Conservation (phyloP, 2,329 filamentous ascomycete genomes). For the Hawksworthiomyces lignivorus region DNA sequence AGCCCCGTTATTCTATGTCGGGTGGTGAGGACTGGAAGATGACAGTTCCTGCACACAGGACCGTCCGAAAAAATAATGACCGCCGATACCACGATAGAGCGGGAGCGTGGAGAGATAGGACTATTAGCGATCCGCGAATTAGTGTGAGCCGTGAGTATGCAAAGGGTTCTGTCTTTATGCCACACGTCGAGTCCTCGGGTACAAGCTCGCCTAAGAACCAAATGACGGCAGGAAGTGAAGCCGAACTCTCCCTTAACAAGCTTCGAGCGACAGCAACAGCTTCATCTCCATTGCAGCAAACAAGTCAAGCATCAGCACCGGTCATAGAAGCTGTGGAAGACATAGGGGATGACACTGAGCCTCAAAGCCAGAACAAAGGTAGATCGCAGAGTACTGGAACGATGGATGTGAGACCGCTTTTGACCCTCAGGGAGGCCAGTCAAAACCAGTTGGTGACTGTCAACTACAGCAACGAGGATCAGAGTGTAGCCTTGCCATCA, state of each 20-base stretch:
- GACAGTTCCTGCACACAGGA: conserved; percentile 29
- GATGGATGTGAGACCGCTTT: conserved; percentile 20
- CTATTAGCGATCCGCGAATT: conserved; percentile 31
- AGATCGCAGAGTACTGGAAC: conserved; percentile 14
- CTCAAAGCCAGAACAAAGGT: not conserved
- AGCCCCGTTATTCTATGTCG: not conserved
- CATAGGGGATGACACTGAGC: not conserved
- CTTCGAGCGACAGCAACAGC: conserved; percentile 29
- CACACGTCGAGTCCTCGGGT: conserved; percentile 13
- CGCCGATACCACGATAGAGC: conserved; percentile 36
- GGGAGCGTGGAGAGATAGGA: conserved; percentile 36
- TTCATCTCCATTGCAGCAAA: conserved; percentile 21
- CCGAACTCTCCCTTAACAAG: conserved; percentile 34
- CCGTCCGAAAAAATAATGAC: conserved; percentile 29
- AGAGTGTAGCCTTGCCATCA: not conserved
- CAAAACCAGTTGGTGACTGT: not conserved
- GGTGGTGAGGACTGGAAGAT: no score
- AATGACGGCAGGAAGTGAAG: conserved; percentile 30
- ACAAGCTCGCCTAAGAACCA: conserved; percentile 20
- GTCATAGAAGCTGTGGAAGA: not conserved
- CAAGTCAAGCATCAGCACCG: conserved; percentile 18
- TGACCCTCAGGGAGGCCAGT: conserved; percentile 19
- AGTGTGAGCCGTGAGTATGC: conserved; percentile 34
- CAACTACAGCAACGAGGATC: not conserved
- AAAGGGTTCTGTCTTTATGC: conserved; percentile 25